Percentiles rank a stretch among this genome's conserved stretches.
Evolutionary conservation across 495 filamentous ascomycete species (phyloP).

Genomic region (Penicillium chermesinum): DNA sequence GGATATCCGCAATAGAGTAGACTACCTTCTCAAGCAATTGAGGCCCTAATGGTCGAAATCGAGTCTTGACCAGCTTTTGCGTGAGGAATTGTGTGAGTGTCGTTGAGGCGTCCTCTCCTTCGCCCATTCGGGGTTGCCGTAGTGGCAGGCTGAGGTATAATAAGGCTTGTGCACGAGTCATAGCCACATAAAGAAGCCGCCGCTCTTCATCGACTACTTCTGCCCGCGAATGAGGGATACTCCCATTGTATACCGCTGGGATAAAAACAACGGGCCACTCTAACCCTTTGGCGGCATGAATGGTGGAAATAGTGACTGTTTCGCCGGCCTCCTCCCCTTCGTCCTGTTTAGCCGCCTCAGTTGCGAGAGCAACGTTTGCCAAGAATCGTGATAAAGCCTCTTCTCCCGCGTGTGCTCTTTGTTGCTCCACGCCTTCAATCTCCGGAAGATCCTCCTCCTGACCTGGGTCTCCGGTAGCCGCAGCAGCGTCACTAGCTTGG

Average conservation of each 20-base stretch:
- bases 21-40: slow-evolving; percentile 49
- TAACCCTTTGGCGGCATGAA: slow-evolving; percentile 93
- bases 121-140: slow-evolving; percentile 53
- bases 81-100: slow-evolving; percentile 60
- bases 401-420: slow-evolving; percentile 49
- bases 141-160: slow-evolving; percentile 86
- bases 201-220: slow-evolving; percentile 91
- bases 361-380: slow-evolving; percentile 81
- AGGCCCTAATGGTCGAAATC: slow-evolving; percentile 56
- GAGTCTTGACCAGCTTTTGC: slow-evolving; percentile 36
- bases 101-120: slow-evolving; percentile 45
- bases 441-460: slow-evolving; percentile 67
- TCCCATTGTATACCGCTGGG: slow-evolving; percentile 83
- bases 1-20: slow-evolving; percentile 57
- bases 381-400: slow-evolving; percentile 76
- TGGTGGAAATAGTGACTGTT: slow-evolving; percentile 89
- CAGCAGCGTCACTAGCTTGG: slow-evolving; percentile 61
- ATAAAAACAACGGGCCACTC: slow-evolving; percentile 99
- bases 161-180: slow-evolving; percentile 89
- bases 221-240: slow-evolving; percentile 87
- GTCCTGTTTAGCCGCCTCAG: slow-evolving; percentile 60
- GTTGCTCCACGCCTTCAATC: slow-evolving; percentile 70
- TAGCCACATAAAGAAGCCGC: slow-evolving; percentile 89
- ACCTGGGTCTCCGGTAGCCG: slow-evolving; percentile 27
- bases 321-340: slow-evolving; percentile 44